Base-by-base conservation (phyloP, 495 filamentous ascomycete genomes). In the Lepidopterella palustris region DNA sequence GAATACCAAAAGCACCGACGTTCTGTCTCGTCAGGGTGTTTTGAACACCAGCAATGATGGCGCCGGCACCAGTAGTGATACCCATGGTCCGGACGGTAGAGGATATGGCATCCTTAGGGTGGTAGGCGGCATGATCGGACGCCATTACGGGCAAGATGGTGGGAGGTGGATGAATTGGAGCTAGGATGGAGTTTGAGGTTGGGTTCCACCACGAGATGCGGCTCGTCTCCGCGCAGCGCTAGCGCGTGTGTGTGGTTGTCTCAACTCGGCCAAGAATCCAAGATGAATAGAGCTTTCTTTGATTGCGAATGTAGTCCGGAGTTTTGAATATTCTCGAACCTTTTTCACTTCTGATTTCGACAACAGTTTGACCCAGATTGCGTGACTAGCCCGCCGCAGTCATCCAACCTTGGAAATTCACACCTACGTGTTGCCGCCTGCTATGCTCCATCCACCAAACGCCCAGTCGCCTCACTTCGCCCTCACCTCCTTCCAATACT, bases 21-120 rank as follows among this genome's bases (percentile, higher is more conserved):
- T 95, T 95, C 64, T 80, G 80, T 73, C 82, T 89, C 18, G 82
- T 78, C 55, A 97, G 80, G 28, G 90, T 86, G 74, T 95, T 96
- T 76, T 91, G 89, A 52, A 92, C 78, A 27, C 88, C 87, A 4
- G 92, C 85, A 53, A 85, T 68, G 69, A 88, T 77, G 42, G 87
- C 72, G 63, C 93, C 95, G 45, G 81, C 80, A 45, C 76, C 73
- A 70, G 85, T 87, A 53, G 81, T 82, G 58, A 89, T 70, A 60
- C 82, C 59, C 35, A 82, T 84, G 53, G 84, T 80, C 65, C 82
- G 82, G 69, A 89, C 71, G 26, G 86, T 79, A 39, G 78, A 77
- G 53, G 75, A 71, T 60, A 97, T 74, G 60, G 92, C 85, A 82
- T 97, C 92, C 70, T 86, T 81, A 50, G 87, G 86, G 45, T 88